Evolutionary conservation across 345 rosid species (phyloP).

Genomic region (Euclidium syriacum): DNA sequence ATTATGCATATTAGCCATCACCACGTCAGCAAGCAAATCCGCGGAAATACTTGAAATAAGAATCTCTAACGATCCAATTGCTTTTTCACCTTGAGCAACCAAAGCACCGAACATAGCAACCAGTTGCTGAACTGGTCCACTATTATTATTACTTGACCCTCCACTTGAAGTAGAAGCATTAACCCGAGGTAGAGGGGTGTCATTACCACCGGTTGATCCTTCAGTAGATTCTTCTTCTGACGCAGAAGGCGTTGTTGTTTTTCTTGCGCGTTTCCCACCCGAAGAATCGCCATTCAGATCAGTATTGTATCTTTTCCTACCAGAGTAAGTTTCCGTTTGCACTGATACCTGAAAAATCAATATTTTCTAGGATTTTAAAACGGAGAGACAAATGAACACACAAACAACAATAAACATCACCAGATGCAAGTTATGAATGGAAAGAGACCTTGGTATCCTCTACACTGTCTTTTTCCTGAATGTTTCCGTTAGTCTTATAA

Average conservation of each 20-base stretch:
- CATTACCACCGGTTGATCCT: slow-evolving; percentile 40
- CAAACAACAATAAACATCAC: slow-evolving; percentile 16
- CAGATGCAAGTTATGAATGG: slow-evolving; percentile 1
- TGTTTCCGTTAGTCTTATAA: slow-evolving; percentile 47
- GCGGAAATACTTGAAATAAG: slow-evolving; percentile 90
- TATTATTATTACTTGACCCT: slow-evolving; percentile 40
- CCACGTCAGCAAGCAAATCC: slow-evolving; percentile 95
- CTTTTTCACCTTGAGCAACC: slow-evolving; percentile 97
- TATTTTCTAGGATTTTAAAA: slow-evolving; percentile 13
- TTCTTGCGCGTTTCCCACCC: slow-evolving; percentile 65
- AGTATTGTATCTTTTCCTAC: slow-evolving; percentile 58
- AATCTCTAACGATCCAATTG: slow-evolving; percentile 74
- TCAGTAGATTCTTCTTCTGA: slow-evolving; percentile 62
- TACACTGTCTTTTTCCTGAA: slow-evolving; percentile 42
- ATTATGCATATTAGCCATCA: slow-evolving; percentile 88
- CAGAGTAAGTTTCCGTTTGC: slow-evolving; percentile 42
- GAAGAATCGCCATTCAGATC: slow-evolving; percentile 47
- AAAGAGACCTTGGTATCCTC: slow-evolving; percentile 42
- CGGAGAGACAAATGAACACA: background rate
- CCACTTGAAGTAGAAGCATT: slow-evolving; percentile 40
- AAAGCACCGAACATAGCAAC: slow-evolving; percentile 88
- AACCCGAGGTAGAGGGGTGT: slow-evolving; percentile 42
- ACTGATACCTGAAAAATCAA: slow-evolving; percentile 35
- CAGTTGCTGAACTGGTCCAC: slow-evolving; percentile 87
- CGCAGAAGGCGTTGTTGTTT: slow-evolving; percentile 42